Evolutionary conservation across 2,329 filamentous ascomycete species (phyloP).

Genomic region (Raffaelea deltoideospora): DNA sequence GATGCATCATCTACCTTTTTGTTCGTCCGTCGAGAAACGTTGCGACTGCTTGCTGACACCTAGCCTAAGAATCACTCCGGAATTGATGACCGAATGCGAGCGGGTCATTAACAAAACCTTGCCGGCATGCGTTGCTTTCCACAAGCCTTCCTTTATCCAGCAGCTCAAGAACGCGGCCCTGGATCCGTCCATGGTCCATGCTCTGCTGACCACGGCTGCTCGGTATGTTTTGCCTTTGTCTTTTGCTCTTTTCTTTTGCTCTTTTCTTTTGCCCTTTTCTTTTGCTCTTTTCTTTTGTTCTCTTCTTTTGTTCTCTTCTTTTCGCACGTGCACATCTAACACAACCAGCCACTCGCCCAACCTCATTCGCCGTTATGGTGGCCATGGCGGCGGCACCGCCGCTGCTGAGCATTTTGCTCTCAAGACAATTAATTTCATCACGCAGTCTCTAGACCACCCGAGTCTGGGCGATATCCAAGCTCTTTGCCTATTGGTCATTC

Average conservation of each 20-base stretch:
- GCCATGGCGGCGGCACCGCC: conserved; percentile 30
- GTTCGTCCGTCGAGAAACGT: too few species aligned
- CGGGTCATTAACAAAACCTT: conserved; percentile 45
- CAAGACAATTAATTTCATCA: conserved; percentile 42
- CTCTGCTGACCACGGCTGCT: conserved; percentile 40
- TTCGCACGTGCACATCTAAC: neutral
- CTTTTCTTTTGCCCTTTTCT: neutral
- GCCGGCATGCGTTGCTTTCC: conserved; percentile 46
- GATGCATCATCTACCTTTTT: too few species aligned
- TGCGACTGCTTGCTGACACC: neutral
- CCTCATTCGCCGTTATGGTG: conserved; percentile 43
- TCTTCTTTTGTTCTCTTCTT: neutral
- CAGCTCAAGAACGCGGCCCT: conserved; percentile 41
- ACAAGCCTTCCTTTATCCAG: conserved; percentile 46
- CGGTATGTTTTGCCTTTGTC: conserved; percentile 27
- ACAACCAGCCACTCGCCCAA: conserved; percentile 33
- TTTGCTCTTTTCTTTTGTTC: neutral
- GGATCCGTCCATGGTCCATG: conserved; percentile 41
- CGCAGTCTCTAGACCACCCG: conserved; percentile 42
- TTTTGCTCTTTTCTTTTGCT: neutral
- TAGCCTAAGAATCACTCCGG: conserved; percentile 32
- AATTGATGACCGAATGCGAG: conserved; percentile 43
- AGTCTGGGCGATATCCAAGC: conserved; percentile 46
- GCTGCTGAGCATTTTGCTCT: conserved; percentile 44
- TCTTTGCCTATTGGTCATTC: conserved; percentile 43